Percentiles rank a stretch among this genome's conserved stretches.
These are phyloP conservation scores for Psilocybe subaeruginosa DNA, from an alignment of 768 basidiomycete genomes.

Conservation along the genomic window DNA sequence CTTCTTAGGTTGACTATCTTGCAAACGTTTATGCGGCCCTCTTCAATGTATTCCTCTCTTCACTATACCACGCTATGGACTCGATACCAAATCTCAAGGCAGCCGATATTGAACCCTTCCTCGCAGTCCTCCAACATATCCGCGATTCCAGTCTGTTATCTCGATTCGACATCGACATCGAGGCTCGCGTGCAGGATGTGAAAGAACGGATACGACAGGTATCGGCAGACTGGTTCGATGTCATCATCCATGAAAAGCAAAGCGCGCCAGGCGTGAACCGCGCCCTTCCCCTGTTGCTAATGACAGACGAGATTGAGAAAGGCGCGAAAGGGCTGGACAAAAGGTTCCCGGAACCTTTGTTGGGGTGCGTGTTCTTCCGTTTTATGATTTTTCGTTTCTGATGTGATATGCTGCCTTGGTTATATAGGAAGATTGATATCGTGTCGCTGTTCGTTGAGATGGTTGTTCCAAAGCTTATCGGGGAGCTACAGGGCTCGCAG, in stretches of 20 bases:
- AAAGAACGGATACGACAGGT: slow-evolving; percentile 65
- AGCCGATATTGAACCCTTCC: slow-evolving; percentile 65
- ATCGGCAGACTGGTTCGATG: slow-evolving; percentile 61
- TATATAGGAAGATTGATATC: slow-evolving; percentile 66
- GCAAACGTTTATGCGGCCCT: slow-evolving; percentile 69
- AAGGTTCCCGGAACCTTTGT: slow-evolving; percentile 81
- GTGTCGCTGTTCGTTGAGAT: slow-evolving; percentile 76
- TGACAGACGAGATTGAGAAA: slow-evolving; percentile 92
- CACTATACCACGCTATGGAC: slow-evolving; percentile 85
- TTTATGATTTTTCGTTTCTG: not conserved
- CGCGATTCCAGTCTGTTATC: slow-evolving; percentile 71
- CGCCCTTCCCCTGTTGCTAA: slow-evolving; percentile 76
- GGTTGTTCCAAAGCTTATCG: slow-evolving; percentile 64
- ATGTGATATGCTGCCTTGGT: not conserved
- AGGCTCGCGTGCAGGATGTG: slow-evolving; percentile 67
- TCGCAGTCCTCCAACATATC: slow-evolving; percentile 72
- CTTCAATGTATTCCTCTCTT: slow-evolving; percentile 86
- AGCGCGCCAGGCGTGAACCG: slow-evolving; percentile 77
- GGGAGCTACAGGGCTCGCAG: slow-evolving; percentile 69
- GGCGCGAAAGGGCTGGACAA: slow-evolving; percentile 82
- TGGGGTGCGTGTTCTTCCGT: slow-evolving; percentile 57
- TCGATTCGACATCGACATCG: slow-evolving; percentile 74
- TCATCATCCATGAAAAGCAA: slow-evolving; percentile 65
- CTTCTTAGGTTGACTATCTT: slow-evolving; percentile 66
- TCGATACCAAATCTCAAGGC: slow-evolving; percentile 72